A percentile compares a stretch with the other conserved stretches of the same genome.
These are phyloP conservation scores for Kalmusia sp. DNA, from an alignment of 2,329 filamentous ascomycete species.

Conservation along the genomic window DNA sequence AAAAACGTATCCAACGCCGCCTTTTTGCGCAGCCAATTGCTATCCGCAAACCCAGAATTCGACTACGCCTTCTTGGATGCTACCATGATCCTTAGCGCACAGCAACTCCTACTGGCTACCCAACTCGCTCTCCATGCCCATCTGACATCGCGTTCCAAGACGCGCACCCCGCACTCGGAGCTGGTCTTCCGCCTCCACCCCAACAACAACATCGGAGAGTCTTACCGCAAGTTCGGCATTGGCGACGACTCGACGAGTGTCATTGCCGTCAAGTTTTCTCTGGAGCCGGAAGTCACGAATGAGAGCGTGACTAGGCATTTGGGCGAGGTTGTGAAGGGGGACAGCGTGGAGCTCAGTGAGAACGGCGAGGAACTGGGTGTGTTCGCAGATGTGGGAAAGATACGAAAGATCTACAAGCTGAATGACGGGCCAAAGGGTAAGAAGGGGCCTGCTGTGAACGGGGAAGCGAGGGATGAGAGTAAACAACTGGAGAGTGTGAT, in stretches of 20 bases:
- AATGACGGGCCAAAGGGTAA: slow-evolving; percentile 59
- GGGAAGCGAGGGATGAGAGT: slow-evolving; percentile 49
- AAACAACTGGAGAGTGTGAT: slow-evolving; percentile 72
- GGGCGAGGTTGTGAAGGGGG: slow-evolving; percentile 31
- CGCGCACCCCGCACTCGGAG: slow-evolving; percentile 87
- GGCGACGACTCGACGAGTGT: slow-evolving; percentile 72
- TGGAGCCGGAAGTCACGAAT: slow-evolving; percentile 22
- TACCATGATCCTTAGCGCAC: slow-evolving; percentile 73
- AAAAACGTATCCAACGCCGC: slow-evolving; percentile 76
- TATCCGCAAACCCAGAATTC: slow-evolving; percentile 83
- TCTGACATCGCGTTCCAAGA: slow-evolving; percentile 69
- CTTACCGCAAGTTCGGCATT: slow-evolving; percentile 89
- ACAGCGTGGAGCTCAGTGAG: slow-evolving; percentile 28
- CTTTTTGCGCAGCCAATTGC: slow-evolving; percentile 81
- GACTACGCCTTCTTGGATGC: slow-evolving; percentile 96
- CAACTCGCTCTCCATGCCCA: slow-evolving; percentile 78
- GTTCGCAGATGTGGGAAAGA: slow-evolving; percentile 58
- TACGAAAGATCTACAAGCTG: slow-evolving; percentile 88
- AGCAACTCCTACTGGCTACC: slow-evolving; percentile 76
- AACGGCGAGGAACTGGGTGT: slow-evolving; percentile 59
- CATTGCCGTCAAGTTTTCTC: slow-evolving; percentile 80
- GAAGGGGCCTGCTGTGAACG: slow-evolving; percentile 42
- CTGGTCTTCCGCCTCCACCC: slow-evolving; percentile 81
- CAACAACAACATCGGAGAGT: slow-evolving; percentile 90
- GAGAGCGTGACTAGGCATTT: slow-evolving; percentile 38